Percentiles rank a stretch among this genome's conserved stretches.
Conservation (phyloP, 129 eudicot genomes). For the Deinandra increscens region DNA sequence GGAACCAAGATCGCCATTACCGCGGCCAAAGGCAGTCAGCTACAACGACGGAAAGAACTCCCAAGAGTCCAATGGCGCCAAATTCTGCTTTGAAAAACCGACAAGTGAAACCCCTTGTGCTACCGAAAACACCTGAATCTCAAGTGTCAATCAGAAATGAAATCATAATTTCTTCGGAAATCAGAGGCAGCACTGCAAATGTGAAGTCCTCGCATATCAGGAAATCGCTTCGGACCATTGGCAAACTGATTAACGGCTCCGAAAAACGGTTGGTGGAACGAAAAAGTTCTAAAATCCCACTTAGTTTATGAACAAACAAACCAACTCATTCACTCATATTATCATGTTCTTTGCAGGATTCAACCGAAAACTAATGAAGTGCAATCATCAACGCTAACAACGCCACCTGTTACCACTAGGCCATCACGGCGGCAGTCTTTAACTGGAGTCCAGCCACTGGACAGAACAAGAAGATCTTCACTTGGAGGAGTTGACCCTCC, state of each 20-base stretch:
- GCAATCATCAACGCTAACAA: slow-evolving; percentile 37
- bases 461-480: slow-evolving; percentile 51
- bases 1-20: slow-evolving; percentile 10
- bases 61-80: slow-evolving; percentile 11
- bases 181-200: slow-evolving; percentile 10
- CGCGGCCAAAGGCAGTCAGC: slow-evolving; percentile 6
- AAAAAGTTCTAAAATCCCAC: background rate
- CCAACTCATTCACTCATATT: background rate
- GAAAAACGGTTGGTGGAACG: slow-evolving; percentile 6
- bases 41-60: background rate
- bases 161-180: slow-evolving; percentile 9
- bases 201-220: slow-evolving; percentile 10
- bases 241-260: slow-evolving; percentile 5
- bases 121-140: slow-evolving; percentile 16
- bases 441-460: slow-evolving; percentile 55
- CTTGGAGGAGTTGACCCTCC: slow-evolving; percentile 55
- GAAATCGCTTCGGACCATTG: slow-evolving; percentile 16
- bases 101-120: slow-evolving; percentile 16
- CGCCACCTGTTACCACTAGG: slow-evolving; percentile 35
- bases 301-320: background rate
- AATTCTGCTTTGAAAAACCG: background rate
- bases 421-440: slow-evolving; percentile 62
- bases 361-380: slow-evolving; percentile 50
- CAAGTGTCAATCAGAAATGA: slow-evolving; percentile 17
- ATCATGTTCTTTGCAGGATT: slow-evolving; percentile 44